phyloP scores from a whole-genome alignment of 495 filamentous ascomycete genomes.

The Oidiodendron maius region DNA sequence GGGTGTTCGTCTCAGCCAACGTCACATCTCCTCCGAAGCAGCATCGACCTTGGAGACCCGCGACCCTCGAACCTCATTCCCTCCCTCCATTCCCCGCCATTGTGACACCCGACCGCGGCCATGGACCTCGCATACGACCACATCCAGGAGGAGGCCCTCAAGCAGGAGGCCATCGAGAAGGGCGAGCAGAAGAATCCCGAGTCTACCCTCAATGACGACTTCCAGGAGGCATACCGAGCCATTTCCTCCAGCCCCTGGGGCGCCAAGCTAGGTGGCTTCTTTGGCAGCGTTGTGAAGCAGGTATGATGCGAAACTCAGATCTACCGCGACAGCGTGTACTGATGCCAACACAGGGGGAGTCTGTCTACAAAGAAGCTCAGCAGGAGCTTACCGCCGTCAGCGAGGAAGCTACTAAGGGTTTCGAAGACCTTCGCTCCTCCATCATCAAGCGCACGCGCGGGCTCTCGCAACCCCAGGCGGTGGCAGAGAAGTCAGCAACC shows the following conservation, averaged over 20 bases:
- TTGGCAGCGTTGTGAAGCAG: conserved; percentile 85
- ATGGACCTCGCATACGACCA: conserved; percentile 99
- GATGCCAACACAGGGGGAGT: conserved; percentile 56
- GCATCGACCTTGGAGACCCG: too few relatives aligned
- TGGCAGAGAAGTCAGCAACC: conserved; percentile 16
- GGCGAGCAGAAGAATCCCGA: conserved; percentile 35
- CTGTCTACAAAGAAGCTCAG: conserved; percentile 74
- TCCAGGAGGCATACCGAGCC: conserved; percentile 92
- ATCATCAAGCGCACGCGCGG: conserved; percentile 67
- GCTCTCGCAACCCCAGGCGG: conserved; percentile 43
- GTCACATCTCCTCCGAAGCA: too few relatives aligned
- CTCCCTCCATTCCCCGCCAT: too few relatives aligned
- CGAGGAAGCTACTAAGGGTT: conserved; percentile 77
- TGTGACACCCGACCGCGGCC: too few relatives aligned
- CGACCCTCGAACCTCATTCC: too few relatives aligned
- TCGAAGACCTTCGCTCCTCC: conserved; percentile 62
- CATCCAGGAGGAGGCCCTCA: conserved; percentile 77
- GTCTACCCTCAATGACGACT: conserved; percentile 71
- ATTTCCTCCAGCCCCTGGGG: conserved; percentile 91
- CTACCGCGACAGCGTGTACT: not conserved
- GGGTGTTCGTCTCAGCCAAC: too few relatives aligned
- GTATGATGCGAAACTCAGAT: conserved; percentile 29
- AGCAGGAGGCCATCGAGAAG: conserved; percentile 47
- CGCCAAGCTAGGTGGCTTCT: conserved; percentile 76
- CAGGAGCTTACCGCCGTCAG: conserved; percentile 75